phyloP scores from a whole-genome alignment of 805 yeast species.

The Wickerhamiella occidentalis region DNA sequence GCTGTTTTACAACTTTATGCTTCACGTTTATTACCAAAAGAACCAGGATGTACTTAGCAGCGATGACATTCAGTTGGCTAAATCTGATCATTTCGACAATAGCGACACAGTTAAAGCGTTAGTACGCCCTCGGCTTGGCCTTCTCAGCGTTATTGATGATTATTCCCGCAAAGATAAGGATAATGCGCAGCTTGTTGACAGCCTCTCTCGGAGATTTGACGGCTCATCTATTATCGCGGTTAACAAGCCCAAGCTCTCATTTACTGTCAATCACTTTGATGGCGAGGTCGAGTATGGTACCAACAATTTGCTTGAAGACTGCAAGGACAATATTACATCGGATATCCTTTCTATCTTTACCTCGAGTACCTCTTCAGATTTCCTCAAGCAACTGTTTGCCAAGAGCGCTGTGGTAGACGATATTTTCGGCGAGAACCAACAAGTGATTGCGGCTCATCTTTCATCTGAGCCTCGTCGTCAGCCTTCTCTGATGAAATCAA shows the following conservation, averaged over 20 bases:
- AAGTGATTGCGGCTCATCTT: slow-evolving; percentile 30
- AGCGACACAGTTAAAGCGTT: slow-evolving; percentile 44
- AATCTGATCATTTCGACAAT: slow-evolving; percentile 45
- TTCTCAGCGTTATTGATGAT: slow-evolving; percentile 30
- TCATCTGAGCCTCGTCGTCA: slow-evolving; percentile 32
- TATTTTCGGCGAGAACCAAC: slow-evolving; percentile 24
- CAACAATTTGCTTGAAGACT: slow-evolving; percentile 40
- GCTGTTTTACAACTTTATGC: slow-evolving; percentile 30
- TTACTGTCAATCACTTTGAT: slow-evolving; percentile 44
- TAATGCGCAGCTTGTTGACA: slow-evolving; percentile 24
- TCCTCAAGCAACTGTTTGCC: slow-evolving; percentile 27
- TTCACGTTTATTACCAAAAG: slow-evolving; percentile 29
- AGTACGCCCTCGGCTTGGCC: slow-evolving; percentile 31
- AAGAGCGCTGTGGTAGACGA: slow-evolving; percentile 30
- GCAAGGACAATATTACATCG: slow-evolving; percentile 39
- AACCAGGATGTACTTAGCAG: slow-evolving; percentile 30
- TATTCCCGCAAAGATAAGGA: slow-evolving; percentile 29
- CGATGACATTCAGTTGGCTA: slow-evolving; percentile 38
- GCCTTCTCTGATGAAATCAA: slow-evolving; percentile 25
- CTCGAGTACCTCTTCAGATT: slow-evolving; percentile 29
- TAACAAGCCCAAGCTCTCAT: slow-evolving; percentile 32
- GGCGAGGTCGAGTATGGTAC: slow-evolving; percentile 46
- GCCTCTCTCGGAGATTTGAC: slow-evolving; percentile 26
- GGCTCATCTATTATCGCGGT: slow-evolving; percentile 24
- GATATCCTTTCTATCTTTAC: slow-evolving; percentile 32